Evolutionary conservation across 129 eudicot species (phyloP).

Genomic region (Centrapalus pauciflorus): DNA sequence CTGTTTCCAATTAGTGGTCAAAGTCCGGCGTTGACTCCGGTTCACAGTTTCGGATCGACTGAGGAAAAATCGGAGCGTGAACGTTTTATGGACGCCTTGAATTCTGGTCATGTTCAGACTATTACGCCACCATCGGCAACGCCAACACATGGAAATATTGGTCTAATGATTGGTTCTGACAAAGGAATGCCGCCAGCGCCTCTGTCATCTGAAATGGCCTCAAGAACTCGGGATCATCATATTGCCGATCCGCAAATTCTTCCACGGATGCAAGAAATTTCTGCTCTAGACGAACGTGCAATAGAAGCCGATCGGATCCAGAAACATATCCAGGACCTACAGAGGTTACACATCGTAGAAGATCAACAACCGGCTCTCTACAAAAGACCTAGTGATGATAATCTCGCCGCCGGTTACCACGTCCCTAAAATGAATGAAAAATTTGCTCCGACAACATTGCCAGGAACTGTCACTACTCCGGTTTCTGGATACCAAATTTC

Average conservation of each 20-base stretch:
- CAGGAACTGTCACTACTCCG: conserved; percentile 23
- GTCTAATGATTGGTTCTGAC: conserved; percentile 56
- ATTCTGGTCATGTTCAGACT: conserved; percentile 43
- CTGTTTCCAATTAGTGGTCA: conserved; percentile 38
- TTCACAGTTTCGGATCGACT: conserved; percentile 51
- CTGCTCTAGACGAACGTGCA: conserved; percentile 29
- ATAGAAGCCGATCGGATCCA: conserved; percentile 50
- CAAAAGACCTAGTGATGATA: conserved; percentile 51
- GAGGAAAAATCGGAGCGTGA: conserved; percentile 49
- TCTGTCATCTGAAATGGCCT: conserved; percentile 8
- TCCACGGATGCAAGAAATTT: conserved; percentile 15
- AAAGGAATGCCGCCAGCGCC: conserved; percentile 35
- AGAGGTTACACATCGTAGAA: conserved; percentile 45
- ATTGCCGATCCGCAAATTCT: conserved; percentile 5
- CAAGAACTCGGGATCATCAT: conserved; percentile 23
- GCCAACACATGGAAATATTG: conserved; percentile 32
- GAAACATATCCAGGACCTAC: conserved; percentile 65
- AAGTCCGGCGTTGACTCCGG: conserved; percentile 32
- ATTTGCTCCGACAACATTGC: conserved; percentile 12
- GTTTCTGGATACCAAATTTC: conserved; percentile 37
- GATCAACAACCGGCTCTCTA: conserved; percentile 35
- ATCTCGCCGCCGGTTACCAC: conserved; percentile 36
- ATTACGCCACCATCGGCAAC: conserved; percentile 30
- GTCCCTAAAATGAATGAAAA: conserved; percentile 43
- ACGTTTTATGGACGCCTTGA: conserved; percentile 61